Percentiles rank a stretch among this genome's conserved stretches.
Evolutionary conservation across 441 rosid species (phyloP).

Genomic region (Breynia disticha): DNA sequence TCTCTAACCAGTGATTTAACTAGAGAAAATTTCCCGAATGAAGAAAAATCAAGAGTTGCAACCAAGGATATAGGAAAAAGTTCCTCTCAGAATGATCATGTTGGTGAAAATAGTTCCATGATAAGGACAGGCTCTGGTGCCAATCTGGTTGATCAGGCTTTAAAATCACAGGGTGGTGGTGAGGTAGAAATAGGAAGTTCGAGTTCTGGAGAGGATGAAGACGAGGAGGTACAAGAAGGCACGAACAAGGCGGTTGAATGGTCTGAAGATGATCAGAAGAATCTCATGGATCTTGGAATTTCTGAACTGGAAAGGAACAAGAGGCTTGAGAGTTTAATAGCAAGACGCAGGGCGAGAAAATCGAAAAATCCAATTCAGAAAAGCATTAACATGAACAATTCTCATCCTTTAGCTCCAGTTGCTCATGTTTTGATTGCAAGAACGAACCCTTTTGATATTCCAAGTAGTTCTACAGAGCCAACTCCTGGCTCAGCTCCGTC

Average conservation of each 20-base stretch:
- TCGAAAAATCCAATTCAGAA: constrained; percentile 35
- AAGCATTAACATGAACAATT: constrained; percentile 23
- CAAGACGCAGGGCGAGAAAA: constrained; percentile 61
- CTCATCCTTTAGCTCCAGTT: constrained; percentile 23
- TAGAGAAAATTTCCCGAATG: constrained; percentile 16
- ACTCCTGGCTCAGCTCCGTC: constrained; percentile 90
- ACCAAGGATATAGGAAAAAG: constrained; percentile 11
- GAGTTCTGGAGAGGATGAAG: constrained; percentile 39
- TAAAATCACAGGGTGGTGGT: constrained; percentile 15
- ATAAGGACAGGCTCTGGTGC: constrained; percentile 11
- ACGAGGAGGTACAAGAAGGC: constrained; percentile 22
- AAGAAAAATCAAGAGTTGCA: constrained; percentile 18
- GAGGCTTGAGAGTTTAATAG: constrained; percentile 65
- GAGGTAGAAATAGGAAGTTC: constrained; percentile 34
- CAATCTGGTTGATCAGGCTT: constrained; percentile 7
- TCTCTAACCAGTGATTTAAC: constrained; percentile 15
- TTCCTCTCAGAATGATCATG: constrained; percentile 7
- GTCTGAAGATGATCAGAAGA: constrained; percentile 82
- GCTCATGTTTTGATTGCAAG: constrained; percentile 37
- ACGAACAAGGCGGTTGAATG: constrained; percentile 44
- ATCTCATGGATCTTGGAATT: constrained; percentile 73
- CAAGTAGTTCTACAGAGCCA: constrained; percentile 13
- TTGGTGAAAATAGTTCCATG: constrained; percentile 13
- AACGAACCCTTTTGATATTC: constrained; percentile 25
- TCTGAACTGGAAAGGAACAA: constrained; percentile 76